A percentile compares a stretch with the other conserved stretches of the same genome.
Evolutionary conservation across 805 yeast genomes (phyloP).

Genomic region (Cyberlindnera mississippiensis): DNA sequence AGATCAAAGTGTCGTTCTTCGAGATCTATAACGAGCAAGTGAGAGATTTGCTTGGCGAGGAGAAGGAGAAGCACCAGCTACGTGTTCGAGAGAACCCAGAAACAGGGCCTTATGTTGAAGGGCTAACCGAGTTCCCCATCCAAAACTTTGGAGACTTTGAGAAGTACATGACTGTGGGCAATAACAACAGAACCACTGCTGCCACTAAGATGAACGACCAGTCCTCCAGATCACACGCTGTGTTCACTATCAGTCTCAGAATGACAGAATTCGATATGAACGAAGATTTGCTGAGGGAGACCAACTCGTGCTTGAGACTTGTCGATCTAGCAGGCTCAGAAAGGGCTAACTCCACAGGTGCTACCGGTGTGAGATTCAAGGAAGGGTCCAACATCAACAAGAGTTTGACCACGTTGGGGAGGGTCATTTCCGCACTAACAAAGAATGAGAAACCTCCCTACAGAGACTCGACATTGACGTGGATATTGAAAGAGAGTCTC

Average conservation of each 20-base stretch:
- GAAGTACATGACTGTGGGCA: constrained; percentile 47
- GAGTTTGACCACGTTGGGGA: constrained; percentile 72
- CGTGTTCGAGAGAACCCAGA: constrained; percentile 62
- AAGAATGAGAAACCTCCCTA: constrained; percentile 32
- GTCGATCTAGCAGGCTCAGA: constrained; percentile 88
- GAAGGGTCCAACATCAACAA: constrained; percentile 79
- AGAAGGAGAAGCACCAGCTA: constrained; percentile 7
- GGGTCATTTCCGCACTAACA: constrained; percentile 55
- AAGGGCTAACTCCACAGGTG: constrained; percentile 58
- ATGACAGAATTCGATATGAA: constrained; percentile 46
- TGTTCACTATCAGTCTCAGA: constrained; percentile 56
- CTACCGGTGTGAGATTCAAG: constrained; percentile 55
- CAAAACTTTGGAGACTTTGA: constrained; percentile 46
- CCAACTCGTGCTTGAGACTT: constrained; percentile 57
- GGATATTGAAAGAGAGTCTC: constrained; percentile 68
- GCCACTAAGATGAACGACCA: constrained; percentile 67
- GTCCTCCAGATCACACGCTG: constrained; percentile 81
- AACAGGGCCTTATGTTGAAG: constrained; percentile 71
- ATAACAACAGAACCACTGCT: constrained; percentile 59
- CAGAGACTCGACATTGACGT: constrained; percentile 71
- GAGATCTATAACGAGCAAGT: constrained; percentile 80
- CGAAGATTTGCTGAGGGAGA: constrained; percentile 42
- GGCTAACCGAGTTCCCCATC: constrained; percentile 49
- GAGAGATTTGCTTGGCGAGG: constrained; percentile 47
- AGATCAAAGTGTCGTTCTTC: constrained; percentile 55